Evolutionary conservation across 208 protist genomes (phyloP).

Genomic region (Acanthamoeba divionensis): DNA sequence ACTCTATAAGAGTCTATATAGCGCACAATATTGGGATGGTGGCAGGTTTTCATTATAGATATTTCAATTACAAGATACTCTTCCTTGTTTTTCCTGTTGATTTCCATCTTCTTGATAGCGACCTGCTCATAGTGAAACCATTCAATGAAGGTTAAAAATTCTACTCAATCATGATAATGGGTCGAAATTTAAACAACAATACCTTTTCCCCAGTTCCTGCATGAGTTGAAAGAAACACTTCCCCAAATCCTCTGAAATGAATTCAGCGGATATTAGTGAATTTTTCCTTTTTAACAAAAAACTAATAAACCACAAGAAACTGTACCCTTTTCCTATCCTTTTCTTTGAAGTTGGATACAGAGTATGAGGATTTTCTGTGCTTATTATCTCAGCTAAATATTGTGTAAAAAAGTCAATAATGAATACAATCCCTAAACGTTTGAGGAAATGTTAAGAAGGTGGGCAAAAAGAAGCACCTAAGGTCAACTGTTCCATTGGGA

Average conservation of each 20-base stretch:
- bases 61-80: constrained; percentile 79
- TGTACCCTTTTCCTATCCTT: constrained; percentile 73
- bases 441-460: too few relatives aligned
- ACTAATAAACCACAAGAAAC: too few relatives aligned
- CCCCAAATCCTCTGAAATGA: constrained; percentile 61
- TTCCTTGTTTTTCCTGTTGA: constrained; percentile 71
- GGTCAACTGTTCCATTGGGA: too few relatives aligned
- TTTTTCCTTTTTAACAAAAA: too few relatives aligned
- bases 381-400: neutral
- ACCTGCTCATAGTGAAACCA: constrained; percentile 55
- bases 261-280: too few relatives aligned
- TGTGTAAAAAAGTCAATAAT: neutral
- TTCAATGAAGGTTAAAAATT: neutral
- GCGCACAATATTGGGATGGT: constrained; percentile 78
- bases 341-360: constrained; percentile 47
- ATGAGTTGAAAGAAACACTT: constrained; percentile 72
- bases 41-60: constrained; percentile 71
- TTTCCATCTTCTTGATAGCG: constrained; percentile 80
- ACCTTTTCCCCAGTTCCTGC: constrained; percentile 35
- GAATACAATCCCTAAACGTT: too few relatives aligned
- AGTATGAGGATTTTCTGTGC: neutral
- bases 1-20: constrained; percentile 75
- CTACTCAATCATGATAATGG: neutral
- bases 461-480: too few relatives aligned
- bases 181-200: neutral